Evolutionary conservation across 495 filamentous ascomycete genomes (phyloP), one percentile per base, ranked within the genome.

Genomic region (Aspergillus wentii): DNA sequence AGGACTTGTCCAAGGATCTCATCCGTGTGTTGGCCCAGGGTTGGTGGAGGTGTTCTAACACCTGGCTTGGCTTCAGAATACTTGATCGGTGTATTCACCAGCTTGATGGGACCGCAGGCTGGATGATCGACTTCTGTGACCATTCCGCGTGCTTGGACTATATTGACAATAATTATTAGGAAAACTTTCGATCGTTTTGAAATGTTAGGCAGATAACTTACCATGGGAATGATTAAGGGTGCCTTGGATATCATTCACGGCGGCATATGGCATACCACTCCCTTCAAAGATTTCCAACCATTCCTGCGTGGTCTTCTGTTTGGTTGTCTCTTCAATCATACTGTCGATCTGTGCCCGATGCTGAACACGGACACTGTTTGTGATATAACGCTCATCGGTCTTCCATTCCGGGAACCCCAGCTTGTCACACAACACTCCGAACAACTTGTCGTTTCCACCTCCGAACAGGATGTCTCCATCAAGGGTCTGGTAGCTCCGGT

Each of bases 81-180:
- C 59, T 98, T 98, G 43, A 98, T 80, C 0, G 92, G 92, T n/a
- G 91, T 90, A 51, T 92, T 95, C 17, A 98, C 79, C 38, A 97
- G 53, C 62, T 89, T 90, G 43, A 97, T 86, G 3, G 80, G 77
- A 1, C 92, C 92, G 53, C 89, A 95, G 3, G 68, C 62, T 3
- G 76, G 78, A 55, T 98, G 92, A 1, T 95, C 78, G 16, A 96
- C 68, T 49, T 92, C 86, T 4, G 80, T 75, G 4, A 98, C 82
- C 92, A 98, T 97, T 28, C 79, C 71, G 38, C 92, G 72, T 17
- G 91, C 91, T 35, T 74, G 69, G 2, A 91, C 89, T 83, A 46
- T 44, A 17, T 21, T 29, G 17, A 38, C 11, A 34, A 25, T 47
- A 23, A 40, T 25, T 21, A 30, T 40, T 41, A 41, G 23, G 13